Evolutionary conservation across 768 basidiomycete genomes (phyloP), one percentile per base, ranked within the genome.

Genomic region (Lactarius deliciosus): DNA sequence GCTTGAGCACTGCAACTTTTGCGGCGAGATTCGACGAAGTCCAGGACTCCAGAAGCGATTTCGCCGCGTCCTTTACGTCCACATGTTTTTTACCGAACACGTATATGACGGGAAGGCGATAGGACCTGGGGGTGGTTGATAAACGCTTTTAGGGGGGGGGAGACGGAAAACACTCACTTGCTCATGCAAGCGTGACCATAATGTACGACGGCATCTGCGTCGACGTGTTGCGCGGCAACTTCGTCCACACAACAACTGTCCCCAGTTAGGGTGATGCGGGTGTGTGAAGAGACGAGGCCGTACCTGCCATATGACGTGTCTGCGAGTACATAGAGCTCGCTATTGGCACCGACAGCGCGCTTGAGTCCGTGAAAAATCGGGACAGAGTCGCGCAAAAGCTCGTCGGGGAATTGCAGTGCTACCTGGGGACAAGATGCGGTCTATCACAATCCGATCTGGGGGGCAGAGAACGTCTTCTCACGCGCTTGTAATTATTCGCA

Each of bases 261-360:
- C 22, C 32, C 43, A 22, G 18, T 57, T 36, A 28, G 55, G 11
- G 11, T 34, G 1, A 18, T 55, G 40, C 6, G 54, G 10, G 57
- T n/a, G 36, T 15, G 20, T 40, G 38, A 22, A 50, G 61, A 63
- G 22, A 60, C 41, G 36, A 66, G 60, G 64, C 65, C 86, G 55
- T 79, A 87, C 96, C 92, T 96, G 77, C 96, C 97, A 76, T 98
- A 98, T 5, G 96, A 96, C 25, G 96, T 98, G 77, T 99, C 96
- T 15, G 96, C 96, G n/a, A 98, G 82, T 5, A 97, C 89, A 75
- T 94, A 96, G 28, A 93, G 78, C 71, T 96, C 90, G 60, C 79
- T 79, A 22, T 57, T 75, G 1, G 75, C 76, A 20, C 81, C 79
- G 28, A 86, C 74, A 63, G 72, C 76, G 2, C 74, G 73, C 73